These are phyloP conservation scores for Sphaerobolus stellatus DNA, from an alignment of 1,284 basidiomycete genomes.

Conservation along the genomic window DNA sequence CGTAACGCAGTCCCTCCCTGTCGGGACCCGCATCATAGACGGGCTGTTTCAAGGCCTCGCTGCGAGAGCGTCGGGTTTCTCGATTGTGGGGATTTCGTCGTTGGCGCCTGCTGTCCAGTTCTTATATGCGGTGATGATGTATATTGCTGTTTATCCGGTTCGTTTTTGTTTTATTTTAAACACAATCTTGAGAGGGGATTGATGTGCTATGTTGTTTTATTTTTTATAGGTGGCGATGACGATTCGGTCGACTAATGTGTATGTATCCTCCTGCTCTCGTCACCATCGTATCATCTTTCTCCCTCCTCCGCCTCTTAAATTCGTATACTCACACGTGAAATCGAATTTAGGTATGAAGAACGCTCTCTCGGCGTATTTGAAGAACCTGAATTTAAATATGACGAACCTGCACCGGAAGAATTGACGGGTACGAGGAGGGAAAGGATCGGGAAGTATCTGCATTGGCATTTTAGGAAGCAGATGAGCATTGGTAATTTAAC, in stretches of 20 bases:
- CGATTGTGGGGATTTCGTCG: conserved; percentile 59
- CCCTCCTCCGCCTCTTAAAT: too few species aligned
- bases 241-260: conserved; percentile 81
- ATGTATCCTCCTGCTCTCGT: conserved; percentile 31
- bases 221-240: conserved; percentile 52
- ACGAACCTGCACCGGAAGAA: conserved; percentile 46
- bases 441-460: conserved; percentile 54
- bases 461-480: conserved; percentile 68
- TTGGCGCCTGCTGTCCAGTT: conserved; percentile 73
- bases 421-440: conserved; percentile 43
- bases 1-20: conserved; percentile 49
- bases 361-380: conserved; percentile 65
- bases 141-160: conserved; percentile 27
- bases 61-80: conserved; percentile 75
- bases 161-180: background rate
- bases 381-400: conserved; percentile 47
- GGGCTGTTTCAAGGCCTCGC: conserved; percentile 69
- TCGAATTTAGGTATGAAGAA: conserved; percentile 63
- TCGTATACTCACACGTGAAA: too few species aligned
- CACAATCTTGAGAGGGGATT: conserved; percentile 41
- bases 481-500: conserved; percentile 63
- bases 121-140: conserved; percentile 75
- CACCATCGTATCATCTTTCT: background rate
- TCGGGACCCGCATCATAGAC: conserved; percentile 49
- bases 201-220: background rate